Evolutionary conservation across 805 yeast species (phyloP).

Genomic region (Yarrowia sp.): DNA sequence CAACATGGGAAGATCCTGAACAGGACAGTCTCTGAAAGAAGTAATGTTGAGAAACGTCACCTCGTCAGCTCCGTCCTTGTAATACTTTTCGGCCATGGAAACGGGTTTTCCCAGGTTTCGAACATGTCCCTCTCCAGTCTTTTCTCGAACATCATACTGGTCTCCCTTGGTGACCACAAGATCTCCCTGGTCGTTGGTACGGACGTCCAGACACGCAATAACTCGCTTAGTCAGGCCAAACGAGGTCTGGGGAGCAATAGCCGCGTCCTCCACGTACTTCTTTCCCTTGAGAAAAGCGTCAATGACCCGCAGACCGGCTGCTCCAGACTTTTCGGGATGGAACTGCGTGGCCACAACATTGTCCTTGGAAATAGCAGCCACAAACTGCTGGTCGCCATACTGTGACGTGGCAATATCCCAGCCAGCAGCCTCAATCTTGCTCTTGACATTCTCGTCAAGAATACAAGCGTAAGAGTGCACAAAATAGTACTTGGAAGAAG

Average conservation of each 20-base stretch:
- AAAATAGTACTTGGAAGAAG: constrained; percentile 75
- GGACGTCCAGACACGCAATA: constrained; percentile 95
- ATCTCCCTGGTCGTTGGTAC: constrained; percentile 91
- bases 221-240: constrained; percentile 80
- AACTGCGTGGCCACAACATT: constrained; percentile 94
- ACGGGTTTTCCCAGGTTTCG: constrained; percentile 97
- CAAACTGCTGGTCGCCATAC: constrained; percentile 75
- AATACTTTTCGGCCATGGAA: constrained; percentile 84
- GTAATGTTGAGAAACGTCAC: constrained; percentile 93
- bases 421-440: constrained; percentile 36
- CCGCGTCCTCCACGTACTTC: constrained; percentile 35
- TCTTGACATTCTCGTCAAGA: neutral
- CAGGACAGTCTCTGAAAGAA: constrained; percentile 90
- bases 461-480: constrained; percentile 92
- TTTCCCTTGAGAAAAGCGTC: constrained; percentile 61
- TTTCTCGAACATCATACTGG: constrained; percentile 94
- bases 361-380: constrained; percentile 75
- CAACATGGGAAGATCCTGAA: constrained; percentile 91
- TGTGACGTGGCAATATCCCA: constrained; percentile 73
- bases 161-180: constrained; percentile 98
- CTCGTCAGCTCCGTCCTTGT: constrained; percentile 95
- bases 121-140: constrained; percentile 51
- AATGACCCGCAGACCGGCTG: constrained; percentile 78
- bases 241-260: neutral
- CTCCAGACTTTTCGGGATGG: constrained; percentile 98